Conservation (phyloP, 805 yeast genomes). For the Millerozyma miso region DNA sequence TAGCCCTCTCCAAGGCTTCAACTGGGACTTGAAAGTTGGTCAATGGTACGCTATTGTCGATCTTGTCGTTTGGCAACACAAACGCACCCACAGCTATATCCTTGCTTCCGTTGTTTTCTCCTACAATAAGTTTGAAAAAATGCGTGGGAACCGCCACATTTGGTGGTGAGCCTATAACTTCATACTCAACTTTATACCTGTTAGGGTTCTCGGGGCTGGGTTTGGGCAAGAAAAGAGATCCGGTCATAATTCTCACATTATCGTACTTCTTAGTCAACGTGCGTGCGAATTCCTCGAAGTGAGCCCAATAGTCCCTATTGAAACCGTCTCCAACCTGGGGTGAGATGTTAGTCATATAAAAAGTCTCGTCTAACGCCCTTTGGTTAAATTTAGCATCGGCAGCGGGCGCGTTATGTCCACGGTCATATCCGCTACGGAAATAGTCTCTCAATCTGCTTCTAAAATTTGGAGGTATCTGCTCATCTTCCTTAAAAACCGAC, state of each 20-base stretch:
- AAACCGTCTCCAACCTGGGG: constrained; percentile 99
- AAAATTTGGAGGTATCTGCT: constrained; percentile 67
- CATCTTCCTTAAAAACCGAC: constrained; percentile 85
- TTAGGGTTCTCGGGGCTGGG: constrained; percentile 62
- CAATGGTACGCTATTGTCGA: constrained; percentile 67
- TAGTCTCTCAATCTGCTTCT: constrained; percentile 78
- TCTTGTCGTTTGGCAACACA: constrained; percentile 84
- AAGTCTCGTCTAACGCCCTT: constrained; percentile 92
- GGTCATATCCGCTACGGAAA: constrained; percentile 91
- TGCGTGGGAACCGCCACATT: constrained; percentile 96
- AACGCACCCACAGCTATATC: constrained; percentile 82
- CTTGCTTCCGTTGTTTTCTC: constrained; percentile 49
- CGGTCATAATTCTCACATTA: constrained; percentile 83
- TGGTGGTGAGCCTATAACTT: constrained; percentile 95
- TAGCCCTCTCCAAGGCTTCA: constrained; percentile 80
- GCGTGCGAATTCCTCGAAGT: constrained; percentile 84
- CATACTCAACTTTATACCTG: constrained; percentile 79
- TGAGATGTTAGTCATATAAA: constrained; percentile 81
- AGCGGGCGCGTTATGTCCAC: constrained; percentile 98
- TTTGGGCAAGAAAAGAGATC: constrained; percentile 87
- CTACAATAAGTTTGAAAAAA: constrained; percentile 86
- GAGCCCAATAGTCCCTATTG: constrained; percentile 97
- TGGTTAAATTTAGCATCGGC: constrained; percentile 93
- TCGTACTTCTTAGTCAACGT: constrained; percentile 67
- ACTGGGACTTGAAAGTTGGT: constrained; percentile 80